Evolutionary conservation across 768 basidiomycete species (phyloP).

Genomic region (Strobilomyces confusus): DNA sequence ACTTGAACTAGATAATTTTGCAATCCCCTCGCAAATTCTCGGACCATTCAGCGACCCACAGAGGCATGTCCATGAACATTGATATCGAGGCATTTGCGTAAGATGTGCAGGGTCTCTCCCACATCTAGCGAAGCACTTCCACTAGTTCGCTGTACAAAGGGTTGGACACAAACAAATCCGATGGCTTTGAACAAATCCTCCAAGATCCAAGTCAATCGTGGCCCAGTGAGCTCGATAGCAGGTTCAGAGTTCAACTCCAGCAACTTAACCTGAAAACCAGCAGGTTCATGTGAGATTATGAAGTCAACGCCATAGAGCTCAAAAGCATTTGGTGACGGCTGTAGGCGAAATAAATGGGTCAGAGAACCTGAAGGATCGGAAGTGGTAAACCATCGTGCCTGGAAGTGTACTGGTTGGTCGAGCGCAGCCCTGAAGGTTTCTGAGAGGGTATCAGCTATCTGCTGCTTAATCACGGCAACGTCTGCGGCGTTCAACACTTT

Average conservation of each 20-base stretch:
- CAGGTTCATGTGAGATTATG: slow-evolving; percentile 52
- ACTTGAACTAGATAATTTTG: not conserved
- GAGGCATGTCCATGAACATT: slow-evolving; percentile 42
- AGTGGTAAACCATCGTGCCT: slow-evolving; percentile 42
- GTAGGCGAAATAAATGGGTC: not conserved
- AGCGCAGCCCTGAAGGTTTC: slow-evolving; percentile 87
- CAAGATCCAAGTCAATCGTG: slow-evolving; percentile 74
- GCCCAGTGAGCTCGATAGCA: slow-evolving; percentile 90
- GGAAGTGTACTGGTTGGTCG: slow-evolving; percentile 79
- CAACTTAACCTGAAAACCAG: slow-evolving; percentile 58
- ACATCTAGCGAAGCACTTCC: slow-evolving; percentile 39
- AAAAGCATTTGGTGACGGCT: slow-evolving; percentile 89
- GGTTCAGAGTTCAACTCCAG: slow-evolving; percentile 95
- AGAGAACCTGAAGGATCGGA: not conserved
- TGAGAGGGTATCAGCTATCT: slow-evolving; percentile 61
- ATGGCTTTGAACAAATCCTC: slow-evolving; percentile 76
- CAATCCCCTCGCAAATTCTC: not conserved
- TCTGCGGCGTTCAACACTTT: slow-evolving; percentile 28
- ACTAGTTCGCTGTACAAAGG: slow-evolving; percentile 40
- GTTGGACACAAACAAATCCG: slow-evolving; percentile 61
- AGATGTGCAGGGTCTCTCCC: slow-evolving; percentile 48
- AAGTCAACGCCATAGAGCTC: slow-evolving; percentile 96
- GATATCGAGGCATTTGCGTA: slow-evolving; percentile 68
- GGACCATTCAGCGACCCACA: slow-evolving; percentile 5
- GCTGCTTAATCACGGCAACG: slow-evolving; percentile 49